Percentiles rank a stretch among this genome's conserved stretches.
Evolutionary conservation across 2,329 filamentous ascomycete genomes (phyloP).

Genomic region (Trichoderma breve): DNA sequence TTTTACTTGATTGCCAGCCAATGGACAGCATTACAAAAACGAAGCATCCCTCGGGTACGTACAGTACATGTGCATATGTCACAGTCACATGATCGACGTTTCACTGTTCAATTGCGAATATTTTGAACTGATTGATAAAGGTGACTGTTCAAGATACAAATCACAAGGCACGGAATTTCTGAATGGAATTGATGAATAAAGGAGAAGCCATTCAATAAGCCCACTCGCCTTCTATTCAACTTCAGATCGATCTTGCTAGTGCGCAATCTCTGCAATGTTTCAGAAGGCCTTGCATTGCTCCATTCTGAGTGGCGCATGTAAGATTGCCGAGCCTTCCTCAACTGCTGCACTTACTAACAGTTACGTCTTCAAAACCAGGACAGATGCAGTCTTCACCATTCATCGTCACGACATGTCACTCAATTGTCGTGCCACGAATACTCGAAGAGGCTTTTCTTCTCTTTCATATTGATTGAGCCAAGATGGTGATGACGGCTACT

Average conservation of each 20-base stretch:
- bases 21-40: no score
- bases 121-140: neutral
- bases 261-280: conserved; percentile 1
- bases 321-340: neutral
- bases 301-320: neutral
- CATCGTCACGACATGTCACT: neutral
- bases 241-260: neutral
- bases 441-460: neutral
- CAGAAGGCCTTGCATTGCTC: neutral
- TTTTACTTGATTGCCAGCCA: no score
- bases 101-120: neutral
- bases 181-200: neutral
- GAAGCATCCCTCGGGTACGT: neutral
- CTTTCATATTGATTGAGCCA: neutral
- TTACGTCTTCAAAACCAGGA: neutral
- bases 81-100: neutral
- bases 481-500: neutral
- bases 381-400: neutral
- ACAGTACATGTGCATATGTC: neutral
- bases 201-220: neutral
- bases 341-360: neutral
- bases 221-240: neutral
- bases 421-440: neutral
- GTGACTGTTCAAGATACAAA: neutral
- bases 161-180: neutral